Evolutionary conservation across 805 yeast species (phyloP), one percentile per base, ranked within the genome.

Genomic region (Nakazawaea ishiwadae): DNA sequence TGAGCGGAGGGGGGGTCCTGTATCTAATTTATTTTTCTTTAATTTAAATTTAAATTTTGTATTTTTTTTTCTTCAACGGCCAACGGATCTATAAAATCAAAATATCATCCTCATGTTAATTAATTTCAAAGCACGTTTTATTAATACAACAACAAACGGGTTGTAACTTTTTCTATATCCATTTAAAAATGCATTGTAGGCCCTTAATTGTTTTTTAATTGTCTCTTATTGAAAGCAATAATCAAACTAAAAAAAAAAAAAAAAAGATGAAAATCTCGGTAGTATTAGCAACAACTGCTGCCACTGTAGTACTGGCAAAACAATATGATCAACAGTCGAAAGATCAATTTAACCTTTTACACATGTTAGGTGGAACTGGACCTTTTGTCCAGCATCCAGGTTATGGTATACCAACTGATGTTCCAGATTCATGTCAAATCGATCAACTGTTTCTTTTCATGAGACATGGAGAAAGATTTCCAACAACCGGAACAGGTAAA

Each of bases 381-480:
- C 85, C 86, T 5, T 79, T 73, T 49, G 60, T 72, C 27, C 68
- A 69, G 39, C 66, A 65, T 37, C 58, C 62, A 3, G 83, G 83
- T 1, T 73, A 58, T 50, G 84, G 84, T 3, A 68, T 79, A 30
- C 60, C 72, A 12, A 55, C 68, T 16, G 74, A 63, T 8, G 48
- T 65, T 1, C 81, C 84, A 27, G 63, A 58, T 7, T 65, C 64
- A 34, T 80, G 85, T 58, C 51, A 59, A 5, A 65, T 80, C 42
- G 76, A 75, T 50, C 91, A 84, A 58, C 86, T 83, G 8, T 88
- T 82, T 49, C 60, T 84, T 17, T 61, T 83, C 39, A 78, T 80
- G 50, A 73, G 96, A 53, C 95, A 87, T 54, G 95, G 91, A 16
- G 93, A 85, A 58, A 66, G 95, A 48, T 84, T 68, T 53, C 88